Base-by-base conservation (phyloP, 306 rosid species). In the Acacia acuminata region DNA sequence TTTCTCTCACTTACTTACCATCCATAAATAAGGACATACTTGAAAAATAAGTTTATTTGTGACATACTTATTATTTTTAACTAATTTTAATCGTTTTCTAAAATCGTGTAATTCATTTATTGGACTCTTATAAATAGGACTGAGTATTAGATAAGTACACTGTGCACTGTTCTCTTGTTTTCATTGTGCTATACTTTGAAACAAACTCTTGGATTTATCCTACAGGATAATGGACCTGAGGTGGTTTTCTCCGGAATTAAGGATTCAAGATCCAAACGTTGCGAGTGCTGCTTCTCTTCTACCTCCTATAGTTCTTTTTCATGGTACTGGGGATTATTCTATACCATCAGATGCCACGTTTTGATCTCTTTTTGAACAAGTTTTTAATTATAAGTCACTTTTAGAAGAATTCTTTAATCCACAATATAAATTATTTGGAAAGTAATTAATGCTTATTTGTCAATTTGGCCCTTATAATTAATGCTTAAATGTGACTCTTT, bases 291-390 rank as follows among this genome's bases (percentile, higher is more conserved):
- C 79, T 87, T 89, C 92, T 79, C 89, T 90, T 38, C 87, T 95
- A 47, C 98, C 98, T 64, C 92, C 82, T 34, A 45, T 90, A 19
- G 76, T 88, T 80, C 87, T 95, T 56, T 95, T 89, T 81, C 98
- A 95, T 86, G 98, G 98, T 32, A 93, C 98, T 68, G 98, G 87
- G 73, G 98, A 93, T 87, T 90, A 95, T 85, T 92, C 98, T 55
- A 92, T 95, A 82, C 98, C 98, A 38, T n/a, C n/a, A n/a, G n/a
- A 93, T 82, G 84, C 91, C 83, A 93, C 97, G 98, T 94, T 75
- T 55, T 79, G 81, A 63, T 66, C 65, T 74, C 72, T 45, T 76
- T 73, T 60, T 63, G 30, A 76, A 79, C 56, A 27, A 19, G 36
- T 73, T 81, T 78, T 48, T 10, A 78, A 76, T 71, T 47, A 32